phyloP scores from a whole-genome alignment of 1,139 yeast species.

The Ogataea hybrid region DNA sequence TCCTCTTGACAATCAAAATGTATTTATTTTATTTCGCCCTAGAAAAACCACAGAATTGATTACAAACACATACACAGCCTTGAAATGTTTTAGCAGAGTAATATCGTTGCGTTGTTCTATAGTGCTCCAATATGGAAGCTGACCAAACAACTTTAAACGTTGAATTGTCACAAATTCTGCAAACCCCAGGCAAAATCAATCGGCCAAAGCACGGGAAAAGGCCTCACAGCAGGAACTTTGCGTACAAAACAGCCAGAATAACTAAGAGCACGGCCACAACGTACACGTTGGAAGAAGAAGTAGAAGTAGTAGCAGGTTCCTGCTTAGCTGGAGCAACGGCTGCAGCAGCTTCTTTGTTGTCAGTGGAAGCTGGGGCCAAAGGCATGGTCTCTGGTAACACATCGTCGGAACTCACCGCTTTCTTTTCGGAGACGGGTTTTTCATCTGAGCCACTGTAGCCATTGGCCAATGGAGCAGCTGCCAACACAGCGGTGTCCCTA shows the following conservation, averaged over 20 bases:
- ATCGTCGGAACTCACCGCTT: conserved; percentile 1
- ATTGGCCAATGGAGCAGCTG: conserved; percentile 15
- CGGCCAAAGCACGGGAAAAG: neutral
- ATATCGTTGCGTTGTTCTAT: conserved; percentile 1
- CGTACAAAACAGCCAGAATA: conserved; percentile 24
- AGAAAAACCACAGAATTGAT: neutral
- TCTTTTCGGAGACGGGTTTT: neutral
- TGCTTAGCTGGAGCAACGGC: conserved; percentile 4
- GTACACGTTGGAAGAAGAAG: conserved; percentile 17
- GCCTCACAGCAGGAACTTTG: conserved; percentile 19
- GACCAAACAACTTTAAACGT: conserved; percentile 2
- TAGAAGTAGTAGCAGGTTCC: conserved; percentile 3
- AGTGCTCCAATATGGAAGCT: conserved; percentile 3
- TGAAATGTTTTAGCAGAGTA: conserved; percentile 1
- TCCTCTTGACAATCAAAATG: neutral
- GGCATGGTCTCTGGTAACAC: conserved; percentile 5
- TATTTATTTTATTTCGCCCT: conserved; percentile 1
- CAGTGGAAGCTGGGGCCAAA: conserved; percentile 16
- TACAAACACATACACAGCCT: conserved; percentile 7
- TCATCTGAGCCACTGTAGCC: neutral
- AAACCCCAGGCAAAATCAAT: conserved; percentile 1
- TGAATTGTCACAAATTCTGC: neutral
- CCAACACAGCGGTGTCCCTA: conserved; percentile 21
- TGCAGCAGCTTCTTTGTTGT: conserved; percentile 2
- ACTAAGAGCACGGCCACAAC: conserved; percentile 23